Conservation (phyloP, 2,329 filamentous ascomycete genomes). For the Ustilaginoidea virens region DNA sequence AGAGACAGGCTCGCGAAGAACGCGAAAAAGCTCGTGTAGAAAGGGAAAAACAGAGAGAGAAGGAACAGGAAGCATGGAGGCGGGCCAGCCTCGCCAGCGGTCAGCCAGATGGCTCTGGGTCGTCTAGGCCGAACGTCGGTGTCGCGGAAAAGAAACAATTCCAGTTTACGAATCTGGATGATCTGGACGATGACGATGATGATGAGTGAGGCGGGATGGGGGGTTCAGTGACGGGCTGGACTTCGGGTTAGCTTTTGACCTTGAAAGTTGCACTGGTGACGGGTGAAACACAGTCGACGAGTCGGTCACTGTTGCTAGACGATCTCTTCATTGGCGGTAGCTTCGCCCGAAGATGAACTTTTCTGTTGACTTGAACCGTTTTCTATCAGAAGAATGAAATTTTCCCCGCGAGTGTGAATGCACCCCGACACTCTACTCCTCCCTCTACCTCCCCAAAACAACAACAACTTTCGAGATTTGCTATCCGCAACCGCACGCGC, state of each 20-base stretch:
- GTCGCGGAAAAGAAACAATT: constrained; percentile 34
- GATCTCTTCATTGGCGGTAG: too few species aligned
- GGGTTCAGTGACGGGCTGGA: too few species aligned
- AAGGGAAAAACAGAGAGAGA: constrained; percentile 25
- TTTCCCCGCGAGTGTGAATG: not conserved
- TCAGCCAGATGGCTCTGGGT: constrained; percentile 10
- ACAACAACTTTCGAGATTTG: constrained; percentile 1
- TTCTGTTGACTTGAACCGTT: too few species aligned
- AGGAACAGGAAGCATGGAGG: constrained; percentile 25
- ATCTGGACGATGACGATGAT: constrained; percentile 34
- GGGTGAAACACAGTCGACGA: too few species aligned
- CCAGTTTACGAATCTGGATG: constrained; percentile 37
- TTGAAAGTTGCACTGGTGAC: not conserved
- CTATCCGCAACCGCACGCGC: constrained; percentile 8
- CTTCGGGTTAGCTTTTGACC: too few species aligned
- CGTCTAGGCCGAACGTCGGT: constrained; percentile 11
- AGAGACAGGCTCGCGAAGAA: constrained; percentile 24
- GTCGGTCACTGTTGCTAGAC: too few species aligned
- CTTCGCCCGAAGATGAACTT: too few species aligned
- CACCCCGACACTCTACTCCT: not conserved
- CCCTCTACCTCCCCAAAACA: too few species aligned
- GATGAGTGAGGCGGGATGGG: constrained; percentile 16
- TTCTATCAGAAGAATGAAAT: constrained; percentile 1
- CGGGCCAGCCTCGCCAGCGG: constrained; percentile 19
- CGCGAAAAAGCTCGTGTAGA: constrained; percentile 23